Evolutionary conservation across 176 grass and related monocot genomes (phyloP).

Genomic region (Canna indica): DNA sequence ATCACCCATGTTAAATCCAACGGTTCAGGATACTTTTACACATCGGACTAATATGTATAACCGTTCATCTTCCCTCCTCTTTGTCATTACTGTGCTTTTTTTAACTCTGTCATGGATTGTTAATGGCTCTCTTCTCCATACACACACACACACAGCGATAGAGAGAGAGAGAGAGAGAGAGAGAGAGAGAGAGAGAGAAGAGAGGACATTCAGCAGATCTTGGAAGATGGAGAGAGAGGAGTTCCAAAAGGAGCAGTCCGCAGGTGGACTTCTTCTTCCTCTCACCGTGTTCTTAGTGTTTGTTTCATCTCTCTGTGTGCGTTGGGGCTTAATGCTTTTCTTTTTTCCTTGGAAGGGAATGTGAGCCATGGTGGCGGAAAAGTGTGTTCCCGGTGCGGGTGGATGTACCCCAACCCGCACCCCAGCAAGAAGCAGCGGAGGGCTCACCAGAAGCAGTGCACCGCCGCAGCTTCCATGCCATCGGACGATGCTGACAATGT

Average conservation of each 20-base stretch:
- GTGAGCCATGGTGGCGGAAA: conserved; percentile 29
- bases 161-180: neutral
- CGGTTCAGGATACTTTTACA: neutral
- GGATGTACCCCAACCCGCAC: conserved; percentile 41
- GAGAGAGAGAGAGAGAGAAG: neutral
- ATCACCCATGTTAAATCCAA: neutral
- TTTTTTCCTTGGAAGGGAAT: conserved; percentile 5
- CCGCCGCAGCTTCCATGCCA: neutral
- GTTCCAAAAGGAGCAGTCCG: neutral
- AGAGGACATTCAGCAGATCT: neutral
- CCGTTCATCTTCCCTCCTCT: neutral
- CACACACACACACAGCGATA: too few relatives aligned
- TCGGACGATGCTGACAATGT: neutral
- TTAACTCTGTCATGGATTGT: neutral
- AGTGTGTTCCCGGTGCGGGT: conserved; percentile 44
- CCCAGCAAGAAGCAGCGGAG: conserved; percentile 58
- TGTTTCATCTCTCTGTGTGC: neutral
- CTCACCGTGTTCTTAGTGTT: neutral
- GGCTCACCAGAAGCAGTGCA: conserved; percentile 51
- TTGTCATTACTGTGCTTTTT: neutral
- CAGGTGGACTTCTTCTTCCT: neutral
- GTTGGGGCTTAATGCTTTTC: neutral
- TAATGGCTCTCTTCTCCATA: neutral
- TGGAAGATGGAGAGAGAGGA: neutral
- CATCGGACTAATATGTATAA: neutral